phyloP scores from a whole-genome alignment of 2,329 filamentous ascomycete species.

The Lecanicillium sp. region DNA sequence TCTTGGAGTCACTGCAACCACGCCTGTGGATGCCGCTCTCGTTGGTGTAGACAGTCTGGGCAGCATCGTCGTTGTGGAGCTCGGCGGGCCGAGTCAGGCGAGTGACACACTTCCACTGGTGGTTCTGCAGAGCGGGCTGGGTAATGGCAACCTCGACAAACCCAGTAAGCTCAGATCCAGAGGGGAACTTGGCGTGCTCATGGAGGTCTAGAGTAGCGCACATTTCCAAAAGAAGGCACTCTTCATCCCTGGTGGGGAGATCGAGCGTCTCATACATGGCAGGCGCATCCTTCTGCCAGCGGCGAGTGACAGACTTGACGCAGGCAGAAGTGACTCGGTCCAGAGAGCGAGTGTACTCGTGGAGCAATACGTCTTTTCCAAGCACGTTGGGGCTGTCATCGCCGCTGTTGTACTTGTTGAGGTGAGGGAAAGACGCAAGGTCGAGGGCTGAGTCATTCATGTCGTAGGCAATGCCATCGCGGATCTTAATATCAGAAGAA shows the following conservation, averaged over 20 bases:
- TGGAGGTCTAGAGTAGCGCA: constrained; percentile 52
- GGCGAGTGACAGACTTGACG: constrained; percentile 40
- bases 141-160: constrained; percentile 52
- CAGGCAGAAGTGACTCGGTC: constrained; percentile 48
- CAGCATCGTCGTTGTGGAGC: constrained; percentile 36
- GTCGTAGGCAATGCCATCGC: constrained; percentile 38
- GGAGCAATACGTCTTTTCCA: constrained; percentile 44
- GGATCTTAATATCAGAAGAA: constrained; percentile 42
- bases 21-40: constrained; percentile 44
- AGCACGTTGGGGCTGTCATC: constrained; percentile 42
- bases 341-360: constrained; percentile 49
- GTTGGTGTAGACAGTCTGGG: constrained; percentile 38
- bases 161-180: constrained; percentile 51
- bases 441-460: constrained; percentile 34
- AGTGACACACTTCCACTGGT: constrained; percentile 53
- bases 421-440: constrained; percentile 43
- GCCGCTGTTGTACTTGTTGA: constrained; percentile 44
- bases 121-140: constrained; percentile 42
- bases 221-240: constrained; percentile 53
- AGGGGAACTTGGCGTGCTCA: constrained; percentile 47
- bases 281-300: constrained; percentile 52
- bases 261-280: constrained; percentile 45
- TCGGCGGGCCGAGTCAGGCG: constrained; percentile 49
- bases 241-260: constrained; percentile 37
- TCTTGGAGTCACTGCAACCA: constrained; percentile 39